Evolutionary conservation across 306 rosid species (phyloP), one percentile per base, ranked within the genome.

Genomic region (Gastrolobium villosum): DNA sequence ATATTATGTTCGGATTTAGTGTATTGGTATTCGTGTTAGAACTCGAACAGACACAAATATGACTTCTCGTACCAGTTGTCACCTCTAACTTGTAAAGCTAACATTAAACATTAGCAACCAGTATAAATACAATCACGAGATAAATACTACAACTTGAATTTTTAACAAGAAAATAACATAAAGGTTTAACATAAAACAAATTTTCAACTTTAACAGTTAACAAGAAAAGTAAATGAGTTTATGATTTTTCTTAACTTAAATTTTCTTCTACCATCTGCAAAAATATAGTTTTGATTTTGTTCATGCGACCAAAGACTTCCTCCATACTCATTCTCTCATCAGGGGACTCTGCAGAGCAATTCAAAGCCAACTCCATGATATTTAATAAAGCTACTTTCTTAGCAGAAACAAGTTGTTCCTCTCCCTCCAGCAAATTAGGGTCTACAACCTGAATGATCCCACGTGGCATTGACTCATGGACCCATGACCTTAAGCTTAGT

Each of bases 401-500:
- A 6, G 70, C 35, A 74, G 5, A 31, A 60, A 7, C 5, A 44
- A 59, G 6, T 2, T 44, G 45, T 32, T 60, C 48, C 57, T 74
- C 79, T 9, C 7, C 46, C 36, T 74, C 59, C 4, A 74, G 1
- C 43, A 74, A 15, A 59, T 74, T 60, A 5, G 59, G 60, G 31
- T 74, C 79, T 30, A 45, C n/a, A 45, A 74, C 45, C 30, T 59
- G 59, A 54, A 46, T 15, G 7, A 74, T 45, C 46, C 10, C 60
- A 45, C 6, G 3, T 32, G 69, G 36, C 46, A 59, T 8, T 74
- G 70, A 59, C 7, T 44, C 46, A 14, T 74, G 57, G 36, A 60
- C 14, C 60, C 69, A 74, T 59, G 60, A 60, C 79, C 68, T 79
- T 60, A 79, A 41, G 68, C 41, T 52, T 10, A 62, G n/a, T 15